Evolutionary conservation across 2,329 filamentous ascomycete species (phyloP).

Genomic region (Monilinia aucupariae): DNA sequence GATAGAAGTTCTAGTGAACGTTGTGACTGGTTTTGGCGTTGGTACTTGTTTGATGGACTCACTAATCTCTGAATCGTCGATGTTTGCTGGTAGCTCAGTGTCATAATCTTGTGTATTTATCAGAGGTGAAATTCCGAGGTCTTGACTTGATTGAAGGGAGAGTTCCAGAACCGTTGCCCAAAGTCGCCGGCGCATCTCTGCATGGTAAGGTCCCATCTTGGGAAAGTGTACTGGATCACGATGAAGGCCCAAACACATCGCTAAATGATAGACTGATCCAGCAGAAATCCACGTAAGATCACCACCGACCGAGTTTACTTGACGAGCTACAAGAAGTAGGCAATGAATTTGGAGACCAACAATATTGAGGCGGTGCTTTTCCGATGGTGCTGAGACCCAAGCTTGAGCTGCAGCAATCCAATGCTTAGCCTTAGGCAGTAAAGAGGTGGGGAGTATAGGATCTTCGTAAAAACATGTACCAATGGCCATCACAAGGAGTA

Average conservation of each 20-base stretch:
- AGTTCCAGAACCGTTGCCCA: conserved; percentile 53
- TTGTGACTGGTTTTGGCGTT: conserved; percentile 25
- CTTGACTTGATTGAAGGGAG: conserved; percentile 46
- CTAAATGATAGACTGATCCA: conserved; percentile 46
- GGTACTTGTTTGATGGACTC: conserved; percentile 33
- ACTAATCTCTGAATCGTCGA: conserved; percentile 47
- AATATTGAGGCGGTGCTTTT: conserved; percentile 46
- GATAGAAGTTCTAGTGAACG: conserved; percentile 46
- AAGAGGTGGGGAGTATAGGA: neutral
- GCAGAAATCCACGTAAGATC: conserved; percentile 49
- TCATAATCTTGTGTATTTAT: conserved; percentile 46
- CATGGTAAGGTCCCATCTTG: conserved; percentile 42
- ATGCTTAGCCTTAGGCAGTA: conserved; percentile 16
- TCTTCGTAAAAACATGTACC: conserved; percentile 22
- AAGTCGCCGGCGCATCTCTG: conserved; percentile 50
- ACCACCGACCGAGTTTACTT: conserved; percentile 43
- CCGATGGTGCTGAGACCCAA: conserved; percentile 30
- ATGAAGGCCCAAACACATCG: conserved; percentile 54
- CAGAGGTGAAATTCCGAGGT: conserved; percentile 47
- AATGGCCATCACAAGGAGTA: conserved; percentile 21
- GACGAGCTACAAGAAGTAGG: conserved; percentile 46
- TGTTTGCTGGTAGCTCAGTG: conserved; percentile 44
- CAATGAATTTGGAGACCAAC: conserved; percentile 47
- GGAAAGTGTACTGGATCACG: conserved; percentile 48
- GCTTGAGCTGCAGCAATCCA: conserved; percentile 23